Evolutionary conservation across 306 rosid species (phyloP).

Genomic region (Gynostemma pentaphyllum): DNA sequence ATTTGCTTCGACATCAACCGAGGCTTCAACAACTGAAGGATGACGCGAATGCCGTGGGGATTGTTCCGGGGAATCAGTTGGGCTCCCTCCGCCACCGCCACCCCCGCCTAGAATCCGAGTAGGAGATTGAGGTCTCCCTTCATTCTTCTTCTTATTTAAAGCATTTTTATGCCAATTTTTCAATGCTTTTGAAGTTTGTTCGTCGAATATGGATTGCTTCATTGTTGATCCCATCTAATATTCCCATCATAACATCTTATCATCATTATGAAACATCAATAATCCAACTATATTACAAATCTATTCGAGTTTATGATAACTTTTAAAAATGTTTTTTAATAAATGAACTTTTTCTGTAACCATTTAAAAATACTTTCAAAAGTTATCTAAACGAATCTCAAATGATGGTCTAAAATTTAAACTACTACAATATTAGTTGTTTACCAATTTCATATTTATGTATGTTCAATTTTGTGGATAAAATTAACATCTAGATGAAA

Average conservation of each 20-base stretch:
- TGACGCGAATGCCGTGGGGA: conserved; percentile 1
- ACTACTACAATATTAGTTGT: no score
- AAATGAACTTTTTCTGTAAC: no score
- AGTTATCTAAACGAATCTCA: not conserved
- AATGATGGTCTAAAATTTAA: no score
- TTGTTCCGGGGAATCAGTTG: conserved; percentile 10
- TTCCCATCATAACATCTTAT: not conserved
- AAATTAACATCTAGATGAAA: no score
- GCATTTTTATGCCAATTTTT: conserved; percentile 75
- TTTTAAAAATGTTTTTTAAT: no score
- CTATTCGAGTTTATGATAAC: no score
- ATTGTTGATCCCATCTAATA: conserved; percentile 89
- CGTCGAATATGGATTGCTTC: conserved; percentile 92
- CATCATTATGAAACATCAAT: no score
- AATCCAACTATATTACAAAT: no score
- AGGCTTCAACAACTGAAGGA: not conserved
- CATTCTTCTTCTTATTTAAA: conserved; percentile 38
- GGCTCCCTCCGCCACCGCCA: not conserved
- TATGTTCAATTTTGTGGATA: no score
- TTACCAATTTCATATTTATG: no score
- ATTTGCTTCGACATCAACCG: conserved; percentile 1
- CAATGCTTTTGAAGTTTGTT: conserved; percentile 78
- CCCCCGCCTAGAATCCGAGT: conserved; percentile 16
- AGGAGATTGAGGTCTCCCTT: conserved; percentile 10
- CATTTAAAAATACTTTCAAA: not conserved